Conservation (phyloP, 2,329 filamentous ascomycete species). For the Byssochlamys sp. region DNA sequence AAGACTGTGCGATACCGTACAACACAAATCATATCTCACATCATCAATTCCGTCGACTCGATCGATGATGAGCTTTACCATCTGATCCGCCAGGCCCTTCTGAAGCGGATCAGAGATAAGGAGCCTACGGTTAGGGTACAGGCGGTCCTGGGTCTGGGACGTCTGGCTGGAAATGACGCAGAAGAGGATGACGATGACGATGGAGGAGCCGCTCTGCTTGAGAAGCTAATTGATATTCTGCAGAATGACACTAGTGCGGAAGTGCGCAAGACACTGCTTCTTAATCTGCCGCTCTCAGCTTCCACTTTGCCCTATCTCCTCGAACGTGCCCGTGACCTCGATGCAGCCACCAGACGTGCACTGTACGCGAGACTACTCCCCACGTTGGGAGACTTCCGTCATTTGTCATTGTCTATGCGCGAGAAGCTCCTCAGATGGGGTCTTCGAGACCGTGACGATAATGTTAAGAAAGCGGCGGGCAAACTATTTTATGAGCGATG, state of each 20-base stretch:
- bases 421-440: slow-evolving; percentile 95
- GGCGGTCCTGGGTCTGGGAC: slow-evolving; percentile 79
- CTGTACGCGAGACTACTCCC: slow-evolving; percentile 82
- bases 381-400: slow-evolving; percentile 83
- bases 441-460: slow-evolving; percentile 83
- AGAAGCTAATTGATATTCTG: slow-evolving; percentile 75
- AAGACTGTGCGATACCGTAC: slow-evolving; percentile 83
- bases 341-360: slow-evolving; percentile 70
- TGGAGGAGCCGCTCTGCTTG: slow-evolving; percentile 58
- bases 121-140: slow-evolving; percentile 86
- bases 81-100: slow-evolving; percentile 64
- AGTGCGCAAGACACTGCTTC: slow-evolving; percentile 74
- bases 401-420: slow-evolving; percentile 83
- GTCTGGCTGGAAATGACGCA: slow-evolving; percentile 65
- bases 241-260: slow-evolving; percentile 93
- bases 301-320: slow-evolving; percentile 76
- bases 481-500: slow-evolving; percentile 88
- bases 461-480: slow-evolving; percentile 81
- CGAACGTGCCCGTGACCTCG: slow-evolving; percentile 81
- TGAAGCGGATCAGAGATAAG: slow-evolving; percentile 85
- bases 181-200: slow-evolving; percentile 62
- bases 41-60: slow-evolving; percentile 83
- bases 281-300: slow-evolving; percentile 80
- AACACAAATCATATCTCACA: slow-evolving; percentile 79
- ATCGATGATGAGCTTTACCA: slow-evolving; percentile 89